Evolutionary conservation across 108 stramenopile species (phyloP).

Genomic region (Craspedostauros australis): DNA sequence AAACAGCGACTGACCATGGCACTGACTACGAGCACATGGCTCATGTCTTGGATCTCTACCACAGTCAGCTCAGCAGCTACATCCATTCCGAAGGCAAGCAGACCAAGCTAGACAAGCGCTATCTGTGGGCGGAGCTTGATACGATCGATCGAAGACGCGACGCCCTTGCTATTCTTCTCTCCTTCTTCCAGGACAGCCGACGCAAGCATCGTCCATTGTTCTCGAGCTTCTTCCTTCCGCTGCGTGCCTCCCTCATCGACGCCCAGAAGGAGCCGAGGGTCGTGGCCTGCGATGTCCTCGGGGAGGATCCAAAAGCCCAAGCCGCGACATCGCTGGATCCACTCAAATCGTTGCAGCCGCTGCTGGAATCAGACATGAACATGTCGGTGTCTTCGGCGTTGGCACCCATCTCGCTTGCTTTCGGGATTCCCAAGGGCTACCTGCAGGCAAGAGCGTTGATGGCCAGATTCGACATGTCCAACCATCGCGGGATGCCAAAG

Average conservation of each 20-base stretch:
- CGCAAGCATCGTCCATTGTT: constrained; percentile 41
- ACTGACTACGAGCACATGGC: constrained; percentile 63
- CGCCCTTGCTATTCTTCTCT: constrained; percentile 60
- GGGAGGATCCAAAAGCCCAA: not conserved
- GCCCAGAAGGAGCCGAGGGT: not conserved
- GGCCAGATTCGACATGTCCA: constrained; percentile 37
- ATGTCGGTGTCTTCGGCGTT: constrained; percentile 42
- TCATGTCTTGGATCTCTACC: constrained; percentile 50
- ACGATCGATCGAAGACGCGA: constrained; percentile 64
- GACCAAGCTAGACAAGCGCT: not conserved
- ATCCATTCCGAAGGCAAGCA: too few relatives aligned
- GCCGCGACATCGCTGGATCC: constrained; percentile 66
- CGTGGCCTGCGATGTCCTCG: not conserved
- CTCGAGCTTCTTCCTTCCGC: constrained; percentile 53
- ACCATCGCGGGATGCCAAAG: constrained; percentile 19
- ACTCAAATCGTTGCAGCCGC: constrained; percentile 40
- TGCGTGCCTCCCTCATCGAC: constrained; percentile 33
- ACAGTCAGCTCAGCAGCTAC: constrained; percentile 17
- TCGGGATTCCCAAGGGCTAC: constrained; percentile 69
- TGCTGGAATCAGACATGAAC: constrained; percentile 28
- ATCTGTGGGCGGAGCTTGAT: constrained; percentile 36
- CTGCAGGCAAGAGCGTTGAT: constrained; percentile 62
- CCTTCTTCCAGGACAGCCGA: constrained; percentile 50
- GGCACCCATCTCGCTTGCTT: constrained; percentile 56
- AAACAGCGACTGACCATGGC: too few relatives aligned